These are phyloP conservation scores for Phlyctochytrium planicorne DNA, from an alignment of 192 early-diverging fungal species.

Conservation along the genomic window DNA sequence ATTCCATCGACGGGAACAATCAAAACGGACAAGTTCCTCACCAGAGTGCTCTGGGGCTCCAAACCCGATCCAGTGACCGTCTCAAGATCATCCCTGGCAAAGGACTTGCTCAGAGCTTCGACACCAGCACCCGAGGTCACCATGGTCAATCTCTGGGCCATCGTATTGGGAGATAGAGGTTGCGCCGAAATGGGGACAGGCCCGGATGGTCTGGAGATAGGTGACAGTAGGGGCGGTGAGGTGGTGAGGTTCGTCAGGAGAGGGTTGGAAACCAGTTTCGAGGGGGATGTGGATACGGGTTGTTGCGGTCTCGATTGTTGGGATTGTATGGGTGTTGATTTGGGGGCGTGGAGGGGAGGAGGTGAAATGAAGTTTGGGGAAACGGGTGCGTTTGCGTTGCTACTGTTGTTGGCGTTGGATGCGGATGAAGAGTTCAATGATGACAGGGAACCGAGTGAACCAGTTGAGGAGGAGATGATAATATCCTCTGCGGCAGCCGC, in stretches of 20 bases:
- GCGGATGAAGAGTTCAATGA: neutral
- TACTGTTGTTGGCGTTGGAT: conserved; percentile 1
- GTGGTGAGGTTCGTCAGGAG: neutral
- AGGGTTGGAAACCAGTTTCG: neutral
- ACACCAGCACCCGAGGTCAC: neutral
- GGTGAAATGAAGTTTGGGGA: neutral
- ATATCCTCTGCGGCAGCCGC: neutral
- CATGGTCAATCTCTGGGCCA: neutral
- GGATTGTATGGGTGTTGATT: neutral
- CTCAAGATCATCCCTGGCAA: neutral
- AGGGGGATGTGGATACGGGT: too few species aligned
- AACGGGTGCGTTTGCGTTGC: neutral
- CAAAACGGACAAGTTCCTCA: neutral
- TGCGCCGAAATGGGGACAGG: neutral
- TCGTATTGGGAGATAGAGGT: neutral
- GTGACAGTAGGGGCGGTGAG: neutral
- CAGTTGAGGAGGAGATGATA: neutral
- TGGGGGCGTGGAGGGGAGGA: neutral
- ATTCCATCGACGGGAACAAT: neutral
- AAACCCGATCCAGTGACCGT: neutral
- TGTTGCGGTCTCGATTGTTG: too few species aligned
- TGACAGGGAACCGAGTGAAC: neutral
- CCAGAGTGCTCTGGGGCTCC: neutral
- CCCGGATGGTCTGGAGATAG: neutral
- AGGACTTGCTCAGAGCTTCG: neutral